phyloP scores from a whole-genome alignment of 2,329 filamentous ascomycete species.

The Ophiostoma sp. region DNA sequence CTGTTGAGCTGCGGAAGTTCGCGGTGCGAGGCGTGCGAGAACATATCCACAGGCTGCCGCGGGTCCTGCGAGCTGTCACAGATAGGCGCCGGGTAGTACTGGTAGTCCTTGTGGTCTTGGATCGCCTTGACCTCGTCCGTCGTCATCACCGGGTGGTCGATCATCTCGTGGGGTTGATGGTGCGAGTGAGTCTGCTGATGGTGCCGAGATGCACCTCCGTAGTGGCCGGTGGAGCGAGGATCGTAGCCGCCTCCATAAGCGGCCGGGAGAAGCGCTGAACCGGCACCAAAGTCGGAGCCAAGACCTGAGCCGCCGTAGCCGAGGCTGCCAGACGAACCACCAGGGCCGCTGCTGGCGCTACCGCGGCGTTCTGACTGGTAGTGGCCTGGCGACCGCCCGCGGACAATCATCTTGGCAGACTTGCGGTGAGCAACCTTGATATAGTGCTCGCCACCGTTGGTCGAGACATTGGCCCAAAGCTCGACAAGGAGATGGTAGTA shows the following conservation, averaged over 20 bases:
- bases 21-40: constrained; percentile 36
- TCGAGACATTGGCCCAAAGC: constrained; percentile 64
- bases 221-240: constrained; percentile 38
- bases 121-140: constrained; percentile 49
- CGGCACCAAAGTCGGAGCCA: constrained; percentile 37
- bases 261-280: constrained; percentile 39
- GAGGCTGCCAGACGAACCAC: constrained; percentile 58
- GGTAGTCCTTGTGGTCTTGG: constrained; percentile 47
- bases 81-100: constrained; percentile 49
- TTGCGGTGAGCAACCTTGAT: constrained; percentile 66
- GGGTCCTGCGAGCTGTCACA: constrained; percentile 46
- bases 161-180: constrained; percentile 40
- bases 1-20: constrained; percentile 32
- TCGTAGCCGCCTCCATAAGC: constrained; percentile 40
- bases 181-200: constrained; percentile 26
- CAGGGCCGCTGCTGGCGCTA: constrained; percentile 62
- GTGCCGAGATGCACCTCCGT: constrained; percentile 39
- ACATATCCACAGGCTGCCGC: constrained; percentile 46
- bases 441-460: constrained; percentile 47
- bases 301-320: constrained; percentile 41
- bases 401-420: constrained; percentile 80
- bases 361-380: constrained; percentile 67
- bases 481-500: constrained; percentile 90
- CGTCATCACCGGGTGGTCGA: constrained; percentile 46
- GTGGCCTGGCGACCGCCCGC: constrained; percentile 74